A percentile compares a stretch with the other conserved stretches of the same genome.
Evolutionary conservation across 495 filamentous ascomycete species (phyloP).

Genomic region (Mytilinidion resinicola): DNA sequence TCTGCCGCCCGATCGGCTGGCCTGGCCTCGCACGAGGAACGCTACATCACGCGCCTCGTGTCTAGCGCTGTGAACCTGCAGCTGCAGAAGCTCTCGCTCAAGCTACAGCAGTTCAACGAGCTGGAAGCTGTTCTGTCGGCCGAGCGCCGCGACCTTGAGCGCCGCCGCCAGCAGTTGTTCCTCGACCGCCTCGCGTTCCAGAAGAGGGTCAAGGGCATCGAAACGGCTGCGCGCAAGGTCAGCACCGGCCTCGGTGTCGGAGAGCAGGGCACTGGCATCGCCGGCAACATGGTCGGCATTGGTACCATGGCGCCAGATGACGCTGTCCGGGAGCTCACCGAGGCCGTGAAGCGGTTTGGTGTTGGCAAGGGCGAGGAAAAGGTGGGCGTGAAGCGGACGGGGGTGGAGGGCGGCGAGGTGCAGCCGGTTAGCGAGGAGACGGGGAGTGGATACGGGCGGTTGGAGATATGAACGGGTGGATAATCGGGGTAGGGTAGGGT

Average conservation of each 20-base stretch:
- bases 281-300: neutral
- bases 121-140: constrained; percentile 87
- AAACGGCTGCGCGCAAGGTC: constrained; percentile 51
- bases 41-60: constrained; percentile 88
- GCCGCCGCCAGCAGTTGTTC: constrained; percentile 85
- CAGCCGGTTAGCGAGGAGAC: constrained; percentile 11
- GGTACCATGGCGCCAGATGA: constrained; percentile 18
- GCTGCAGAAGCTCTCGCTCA: constrained; percentile 45
- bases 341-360: constrained; percentile 21
- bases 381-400: constrained; percentile 17
- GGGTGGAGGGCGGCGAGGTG: constrained; percentile 7
- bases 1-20: constrained; percentile 80
- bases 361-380: constrained; percentile 25
- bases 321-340: constrained; percentile 15
- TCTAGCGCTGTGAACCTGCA: constrained; percentile 70
- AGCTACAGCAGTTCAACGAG: constrained; percentile 87
- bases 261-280: no score
- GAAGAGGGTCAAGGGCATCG: constrained; percentile 72
- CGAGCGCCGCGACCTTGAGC: constrained; percentile 86
- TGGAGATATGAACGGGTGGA: constrained; percentile 24
- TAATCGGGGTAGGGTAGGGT: no score
- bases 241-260: constrained; percentile 6
- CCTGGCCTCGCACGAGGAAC: constrained; percentile 90
- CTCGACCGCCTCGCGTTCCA: constrained; percentile 85
- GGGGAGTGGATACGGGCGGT: constrained; percentile 11